These are phyloP conservation scores for Crepidotus variabilis DNA, from an alignment of 768 basidiomycete genomes.

Conservation along the genomic window DNA sequence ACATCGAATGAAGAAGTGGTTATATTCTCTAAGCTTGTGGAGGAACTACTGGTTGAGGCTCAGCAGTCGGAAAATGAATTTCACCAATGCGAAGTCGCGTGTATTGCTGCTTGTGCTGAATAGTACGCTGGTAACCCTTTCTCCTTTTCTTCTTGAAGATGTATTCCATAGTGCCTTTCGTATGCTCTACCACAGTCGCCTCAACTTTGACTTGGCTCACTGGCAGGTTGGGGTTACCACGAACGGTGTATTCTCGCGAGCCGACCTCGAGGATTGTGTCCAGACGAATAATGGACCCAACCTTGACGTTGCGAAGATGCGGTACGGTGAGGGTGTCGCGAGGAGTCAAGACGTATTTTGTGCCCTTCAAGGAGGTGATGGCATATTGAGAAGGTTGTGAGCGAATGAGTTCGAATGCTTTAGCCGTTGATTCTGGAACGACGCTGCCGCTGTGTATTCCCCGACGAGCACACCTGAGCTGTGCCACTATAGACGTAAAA, in stretches of 20 bases:
- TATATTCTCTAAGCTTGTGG: slow-evolving; percentile 12
- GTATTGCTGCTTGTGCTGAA: slow-evolving; percentile 91
- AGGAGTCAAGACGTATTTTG: slow-evolving; percentile 86
- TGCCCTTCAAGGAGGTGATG: slow-evolving; percentile 82
- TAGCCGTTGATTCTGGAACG: slow-evolving; percentile 36
- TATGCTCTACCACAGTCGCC: slow-evolving; percentile 96
- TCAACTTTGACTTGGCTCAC: slow-evolving; percentile 64
- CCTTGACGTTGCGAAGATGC: slow-evolving; percentile 76
- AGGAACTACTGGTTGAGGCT: slow-evolving; percentile 13
- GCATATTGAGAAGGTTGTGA: slow-evolving; percentile 93
- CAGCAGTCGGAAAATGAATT: slow-evolving; percentile 46
- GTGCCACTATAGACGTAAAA: background rate
- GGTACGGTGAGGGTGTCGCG: slow-evolving; percentile 93
- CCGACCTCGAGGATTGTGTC: slow-evolving; percentile 92
- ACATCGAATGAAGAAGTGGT: slow-evolving; percentile 12
- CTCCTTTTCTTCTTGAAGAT: slow-evolving; percentile 97
- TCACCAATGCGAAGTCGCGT: slow-evolving; percentile 91
- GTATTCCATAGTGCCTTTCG: slow-evolving; percentile 88
- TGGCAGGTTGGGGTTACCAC: slow-evolving; percentile 71
- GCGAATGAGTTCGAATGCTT: slow-evolving; percentile 77
- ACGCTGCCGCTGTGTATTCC: slow-evolving; percentile 13
- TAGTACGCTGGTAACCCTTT: slow-evolving; percentile 96
- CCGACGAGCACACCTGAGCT: slow-evolving; percentile 9
- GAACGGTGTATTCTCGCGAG: slow-evolving; percentile 90
- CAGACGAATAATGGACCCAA: slow-evolving; percentile 82